Evolutionary conservation across 2,329 filamentous ascomycete species (phyloP).

Genomic region (Trichophyton simii): DNA sequence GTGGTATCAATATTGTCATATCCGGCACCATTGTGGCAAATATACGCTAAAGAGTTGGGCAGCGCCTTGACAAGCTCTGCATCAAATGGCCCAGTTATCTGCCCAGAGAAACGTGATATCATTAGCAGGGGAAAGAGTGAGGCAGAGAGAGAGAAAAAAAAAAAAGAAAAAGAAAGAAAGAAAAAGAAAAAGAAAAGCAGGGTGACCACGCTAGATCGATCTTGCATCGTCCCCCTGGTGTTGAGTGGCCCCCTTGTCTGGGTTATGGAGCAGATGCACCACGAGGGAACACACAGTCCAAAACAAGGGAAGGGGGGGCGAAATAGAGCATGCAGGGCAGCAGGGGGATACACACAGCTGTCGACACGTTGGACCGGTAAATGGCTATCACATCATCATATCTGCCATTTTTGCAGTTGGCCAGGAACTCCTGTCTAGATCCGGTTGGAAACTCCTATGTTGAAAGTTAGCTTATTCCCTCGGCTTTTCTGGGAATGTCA

Average conservation of each 20-base stretch:
- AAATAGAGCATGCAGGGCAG: neutral
- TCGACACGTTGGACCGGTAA: slow-evolving; percentile 48
- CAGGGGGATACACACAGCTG: slow-evolving; percentile 24
- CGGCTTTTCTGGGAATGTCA: neutral
- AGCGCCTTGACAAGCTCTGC: slow-evolving; percentile 35
- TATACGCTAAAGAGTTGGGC: slow-evolving; percentile 36
- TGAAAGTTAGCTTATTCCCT: neutral
- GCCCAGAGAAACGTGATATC: neutral
- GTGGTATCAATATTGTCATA: slow-evolving; percentile 49
- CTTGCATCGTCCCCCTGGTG: neutral
- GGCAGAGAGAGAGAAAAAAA: neutral
- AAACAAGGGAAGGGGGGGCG: neutral
- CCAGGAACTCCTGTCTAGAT: slow-evolving; percentile 43
- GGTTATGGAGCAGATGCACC: neutral
- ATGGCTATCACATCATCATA: slow-evolving; percentile 45
- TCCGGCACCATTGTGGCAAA: slow-evolving; percentile 45
- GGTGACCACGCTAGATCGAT: neutral
- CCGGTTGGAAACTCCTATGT: slow-evolving; percentile 42
- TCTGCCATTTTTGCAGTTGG: slow-evolving; percentile 41
- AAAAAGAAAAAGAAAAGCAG: too few species aligned
- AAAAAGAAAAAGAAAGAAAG: too few species aligned
- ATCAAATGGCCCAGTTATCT: slow-evolving; percentile 38
- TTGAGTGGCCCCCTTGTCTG: neutral
- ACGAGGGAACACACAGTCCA: neutral
- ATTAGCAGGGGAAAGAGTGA: neutral